Conservation (phyloP, 768 basidiomycete species). For the Agrocybe praecox region DNA sequence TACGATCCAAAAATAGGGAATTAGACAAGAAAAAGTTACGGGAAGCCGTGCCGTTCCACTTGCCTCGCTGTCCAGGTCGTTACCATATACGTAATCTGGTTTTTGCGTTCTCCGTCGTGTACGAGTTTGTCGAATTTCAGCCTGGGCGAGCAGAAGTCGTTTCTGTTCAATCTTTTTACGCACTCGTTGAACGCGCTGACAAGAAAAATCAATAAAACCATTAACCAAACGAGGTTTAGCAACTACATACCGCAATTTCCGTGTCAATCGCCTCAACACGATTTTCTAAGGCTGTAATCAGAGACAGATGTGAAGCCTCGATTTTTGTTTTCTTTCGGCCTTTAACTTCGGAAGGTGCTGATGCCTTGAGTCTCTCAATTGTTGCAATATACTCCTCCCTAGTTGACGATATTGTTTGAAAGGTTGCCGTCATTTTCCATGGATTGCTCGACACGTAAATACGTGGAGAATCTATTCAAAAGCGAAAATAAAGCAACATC, state of each 20-base stretch:
- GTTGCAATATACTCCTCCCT: slow-evolving; percentile 71
- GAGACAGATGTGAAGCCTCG: slow-evolving; percentile 60
- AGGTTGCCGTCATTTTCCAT: slow-evolving; percentile 84
- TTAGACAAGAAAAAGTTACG: slow-evolving; percentile 22
- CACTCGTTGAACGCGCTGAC: slow-evolving; percentile 70
- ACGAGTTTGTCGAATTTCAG: slow-evolving; percentile 78
- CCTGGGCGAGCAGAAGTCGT: slow-evolving; percentile 65
- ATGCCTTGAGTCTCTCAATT: slow-evolving; percentile 61
- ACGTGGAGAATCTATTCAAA: slow-evolving; percentile 76
- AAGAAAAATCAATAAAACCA: slow-evolving; percentile 8
- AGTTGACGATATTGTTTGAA: slow-evolving; percentile 71
- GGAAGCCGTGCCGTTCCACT: slow-evolving; percentile 28
- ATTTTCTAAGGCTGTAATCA: slow-evolving; percentile 64
- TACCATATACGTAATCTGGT: slow-evolving; percentile 82
- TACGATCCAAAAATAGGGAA: slow-evolving; percentile 33
- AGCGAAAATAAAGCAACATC: slow-evolving; percentile 17
- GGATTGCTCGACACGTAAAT: slow-evolving; percentile 86
- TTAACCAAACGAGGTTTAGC: slow-evolving; percentile 2
- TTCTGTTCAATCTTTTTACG: slow-evolving; percentile 73
- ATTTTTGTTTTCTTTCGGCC: slow-evolving; percentile 55
- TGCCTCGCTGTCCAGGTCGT: slow-evolving; percentile 67
- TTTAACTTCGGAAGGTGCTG: slow-evolving; percentile 45
- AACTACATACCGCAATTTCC: slow-evolving; percentile 67
- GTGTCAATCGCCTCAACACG: slow-evolving; percentile 68
- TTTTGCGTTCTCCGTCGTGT: slow-evolving; percentile 72